Conservation (phyloP, 257 asterid species). For the Fraxinus quadrangulata region DNA sequence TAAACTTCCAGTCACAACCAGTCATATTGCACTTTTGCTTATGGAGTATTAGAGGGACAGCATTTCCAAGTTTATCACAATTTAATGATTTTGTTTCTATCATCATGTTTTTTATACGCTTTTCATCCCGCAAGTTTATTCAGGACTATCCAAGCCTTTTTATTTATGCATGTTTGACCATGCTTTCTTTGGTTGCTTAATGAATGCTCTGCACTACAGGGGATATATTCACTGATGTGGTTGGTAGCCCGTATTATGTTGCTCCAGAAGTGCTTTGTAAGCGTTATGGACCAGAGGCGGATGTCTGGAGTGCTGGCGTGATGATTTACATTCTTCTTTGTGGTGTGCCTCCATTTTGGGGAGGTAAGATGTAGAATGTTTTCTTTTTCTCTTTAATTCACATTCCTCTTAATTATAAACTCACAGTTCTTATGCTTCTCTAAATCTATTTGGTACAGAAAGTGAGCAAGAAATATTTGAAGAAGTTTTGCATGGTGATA, state of each 20-base stretch:
- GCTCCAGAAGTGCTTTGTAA: slow-evolving; percentile 67
- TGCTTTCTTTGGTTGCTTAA: slow-evolving; percentile 9
- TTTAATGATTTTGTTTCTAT: background rate
- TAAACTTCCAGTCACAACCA: background rate
- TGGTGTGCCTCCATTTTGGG: slow-evolving; percentile 81
- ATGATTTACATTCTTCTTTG: slow-evolving; percentile 58
- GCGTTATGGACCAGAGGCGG: slow-evolving; percentile 56
- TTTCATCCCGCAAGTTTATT: background rate
- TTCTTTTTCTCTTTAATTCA: background rate
- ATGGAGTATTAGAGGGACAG: background rate
- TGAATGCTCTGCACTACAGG: slow-evolving; percentile 34
- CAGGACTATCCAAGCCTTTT: background rate
- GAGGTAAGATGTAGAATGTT: slow-evolving; percentile 41
- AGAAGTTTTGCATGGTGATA: slow-evolving; percentile 55
- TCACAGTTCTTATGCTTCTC: slow-evolving; percentile 9
- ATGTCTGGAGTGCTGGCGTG: slow-evolving; percentile 79
- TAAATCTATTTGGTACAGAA: slow-evolving; percentile 44
- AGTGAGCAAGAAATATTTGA: slow-evolving; percentile 68
- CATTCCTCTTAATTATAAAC: background rate
- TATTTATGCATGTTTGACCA: background rate
- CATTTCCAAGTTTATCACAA: background rate
- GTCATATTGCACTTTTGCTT: background rate
- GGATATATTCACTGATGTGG: slow-evolving; percentile 56
- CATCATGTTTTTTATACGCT: background rate
- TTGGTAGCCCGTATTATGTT: slow-evolving; percentile 74